Base-by-base conservation (phyloP, 2,329 filamentous ascomycete genomes). In the Fusarium sp. region DNA sequence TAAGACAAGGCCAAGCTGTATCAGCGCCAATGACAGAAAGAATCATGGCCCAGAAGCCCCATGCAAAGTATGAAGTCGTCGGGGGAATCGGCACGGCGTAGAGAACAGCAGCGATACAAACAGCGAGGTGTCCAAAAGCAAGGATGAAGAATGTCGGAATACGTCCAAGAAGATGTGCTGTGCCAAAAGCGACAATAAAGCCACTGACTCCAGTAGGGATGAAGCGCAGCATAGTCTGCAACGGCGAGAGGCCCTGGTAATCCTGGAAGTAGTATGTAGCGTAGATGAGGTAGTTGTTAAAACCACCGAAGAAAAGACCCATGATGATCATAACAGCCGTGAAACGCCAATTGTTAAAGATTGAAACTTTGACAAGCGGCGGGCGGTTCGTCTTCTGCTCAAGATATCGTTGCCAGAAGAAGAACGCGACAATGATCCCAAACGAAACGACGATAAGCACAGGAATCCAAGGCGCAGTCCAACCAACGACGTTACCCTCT, bases 231-330 rank as follows among this genome's bases (percentile, higher is more conserved):
- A 90, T 91, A 0, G 90, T 92, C 67, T 91, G 86, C n/a, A 92
- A 80, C 1, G 89, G 82, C 1, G 83, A 84, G 3, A 89, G 82
- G 1, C 84, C 86, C 71, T 90, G 89, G 75, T 87, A 92, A 67
- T 90, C 85, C 77, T 93, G 91, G 78, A 88, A 92, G 78, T 88
- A 91, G 77, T 90, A 92, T 6, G 91, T 93, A 2, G 89, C 86
- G 71, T 86, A 91, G 63, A 92, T 82, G 39, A 92, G 79, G 69
- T 86, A 91, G 76, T 90, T 90, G 79, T 91, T 92, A 80, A 92
- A 93, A 3, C 84, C 82, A 18, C 86, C 85, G 72, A 90, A 92
- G 79, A 92, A 92, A 3, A 92, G 77, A 1, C 83, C 83, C 86
- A 92, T 91, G 70, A 91, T 88, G 33, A 85, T 74, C 81, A 92